Percentiles rank a stretch among this genome's conserved stretches.
These are phyloP conservation scores for Nakazawaea wyomingensis DNA, from an alignment of 805 yeast genomes.

Conservation along the genomic window DNA sequence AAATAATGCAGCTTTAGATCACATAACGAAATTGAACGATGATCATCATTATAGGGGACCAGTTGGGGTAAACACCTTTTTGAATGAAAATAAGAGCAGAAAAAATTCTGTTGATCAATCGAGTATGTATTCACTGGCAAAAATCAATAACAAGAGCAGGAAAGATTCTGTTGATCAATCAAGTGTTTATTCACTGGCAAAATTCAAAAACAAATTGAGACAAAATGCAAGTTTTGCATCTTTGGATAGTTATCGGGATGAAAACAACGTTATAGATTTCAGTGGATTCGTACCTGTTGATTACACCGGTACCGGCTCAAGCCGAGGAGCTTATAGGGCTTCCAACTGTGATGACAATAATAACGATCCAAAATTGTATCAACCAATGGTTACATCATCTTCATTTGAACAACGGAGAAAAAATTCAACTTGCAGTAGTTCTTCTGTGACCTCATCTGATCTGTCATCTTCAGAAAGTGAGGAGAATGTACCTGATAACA, in stretches of 20 bases:
- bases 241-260: conserved; percentile 56
- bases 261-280: conserved; percentile 10
- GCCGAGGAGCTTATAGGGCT: conserved; percentile 21
- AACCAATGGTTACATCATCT: conserved; percentile 1
- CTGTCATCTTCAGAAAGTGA: neutral
- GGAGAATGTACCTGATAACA: conserved; percentile 14
- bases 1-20: conserved; percentile 4
- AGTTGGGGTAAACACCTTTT: neutral
- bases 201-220: conserved; percentile 31
- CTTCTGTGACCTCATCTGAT: neutral
- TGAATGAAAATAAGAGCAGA: conserved; percentile 3
- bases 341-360: neutral
- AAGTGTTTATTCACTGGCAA: too few relatives aligned
- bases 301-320: conserved; percentile 28
- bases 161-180: conserved; percentile 1
- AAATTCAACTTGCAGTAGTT: neutral
- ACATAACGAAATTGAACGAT: neutral
- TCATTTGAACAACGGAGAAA: neutral
- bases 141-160: conserved; percentile 2
- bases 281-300: conserved; percentile 36
- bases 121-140: too few relatives aligned
- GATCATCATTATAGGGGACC: neutral
- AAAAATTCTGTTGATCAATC: conserved; percentile 1
- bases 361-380: neutral
- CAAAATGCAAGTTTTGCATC: conserved; percentile 75